phyloP scores from a whole-genome alignment of 768 basidiomycete genomes.

The Botryobasidium botryosum region DNA sequence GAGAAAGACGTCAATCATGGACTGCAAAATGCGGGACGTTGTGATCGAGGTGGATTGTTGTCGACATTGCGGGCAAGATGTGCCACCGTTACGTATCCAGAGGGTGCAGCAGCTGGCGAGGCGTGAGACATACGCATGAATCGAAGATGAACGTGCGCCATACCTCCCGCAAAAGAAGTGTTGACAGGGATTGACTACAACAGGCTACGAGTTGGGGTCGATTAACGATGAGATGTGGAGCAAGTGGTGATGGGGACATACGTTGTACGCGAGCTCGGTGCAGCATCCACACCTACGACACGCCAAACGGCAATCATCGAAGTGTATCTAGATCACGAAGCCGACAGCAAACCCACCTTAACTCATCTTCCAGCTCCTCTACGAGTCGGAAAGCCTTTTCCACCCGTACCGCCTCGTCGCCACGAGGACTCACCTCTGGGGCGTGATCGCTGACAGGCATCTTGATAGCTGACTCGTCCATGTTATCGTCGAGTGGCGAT shows the following conservation, averaged over 20 bases:
- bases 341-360: not conserved
- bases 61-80: conserved; percentile 71
- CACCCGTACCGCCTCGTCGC: too few species aligned
- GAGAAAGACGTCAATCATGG: conserved; percentile 52
- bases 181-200: conserved; percentile 68
- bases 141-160: conserved; percentile 7
- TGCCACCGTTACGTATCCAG: conserved; percentile 80
- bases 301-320: conserved; percentile 51
- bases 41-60: conserved; percentile 47
- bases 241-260: not conserved
- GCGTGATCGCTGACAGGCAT: too few species aligned
- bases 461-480: too few species aligned
- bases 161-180: conserved; percentile 89
- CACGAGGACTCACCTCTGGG: too few species aligned
- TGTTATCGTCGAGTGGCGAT: too few species aligned
- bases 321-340: conserved; percentile 20
- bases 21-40: conserved; percentile 57
- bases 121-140: not conserved
- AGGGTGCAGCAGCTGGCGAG: conserved; percentile 53
- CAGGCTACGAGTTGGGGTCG: conserved; percentile 31
- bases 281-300: conserved; percentile 67
- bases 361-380: conserved; percentile 12
- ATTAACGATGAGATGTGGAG: not conserved
- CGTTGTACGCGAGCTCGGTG: conserved; percentile 50
- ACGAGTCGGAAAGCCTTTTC: conserved; percentile 5